A percentile compares a stretch with the other conserved stretches of the same genome.
Evolutionary conservation across 2,329 filamentous ascomycete genomes (phyloP).

Genomic region (Fusarium succisae): DNA sequence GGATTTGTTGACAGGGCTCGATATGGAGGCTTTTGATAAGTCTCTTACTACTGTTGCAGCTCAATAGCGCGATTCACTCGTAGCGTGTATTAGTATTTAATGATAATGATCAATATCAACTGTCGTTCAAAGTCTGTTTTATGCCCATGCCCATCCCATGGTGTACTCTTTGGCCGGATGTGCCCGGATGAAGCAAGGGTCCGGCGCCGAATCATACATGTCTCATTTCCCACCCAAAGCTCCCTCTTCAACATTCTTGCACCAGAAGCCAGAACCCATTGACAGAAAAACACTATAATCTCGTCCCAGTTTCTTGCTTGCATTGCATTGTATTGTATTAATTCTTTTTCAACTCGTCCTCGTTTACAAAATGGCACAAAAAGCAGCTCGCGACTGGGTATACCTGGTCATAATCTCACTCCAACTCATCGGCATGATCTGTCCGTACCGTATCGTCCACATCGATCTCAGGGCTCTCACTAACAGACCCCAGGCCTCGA

Average conservation of each 20-base stretch:
- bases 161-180: neutral
- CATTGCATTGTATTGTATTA: neutral
- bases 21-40: slow-evolving; percentile 19
- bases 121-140: neutral
- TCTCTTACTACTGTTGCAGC: neutral
- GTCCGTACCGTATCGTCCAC: slow-evolving; percentile 40
- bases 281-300: too few species aligned
- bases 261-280: neutral
- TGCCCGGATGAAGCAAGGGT: neutral
- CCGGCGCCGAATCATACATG: slow-evolving; percentile 17
- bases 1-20: slow-evolving; percentile 39
- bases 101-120: neutral
- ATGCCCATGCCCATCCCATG: neutral
- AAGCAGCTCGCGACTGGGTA: slow-evolving; percentile 46
- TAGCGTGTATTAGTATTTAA: neutral
- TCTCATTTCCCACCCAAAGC: slow-evolving; percentile 20
- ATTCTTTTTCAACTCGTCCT: fast-evolving
- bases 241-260: neutral
- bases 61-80: neutral
- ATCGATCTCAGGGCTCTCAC: neutral
- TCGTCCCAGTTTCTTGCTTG: neutral
- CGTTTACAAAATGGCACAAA: slow-evolving; percentile 34
- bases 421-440: slow-evolving; percentile 51
- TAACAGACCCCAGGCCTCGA: slow-evolving; percentile 58
- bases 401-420: slow-evolving; percentile 48